A percentile compares a stretch with the other conserved stretches of the same genome.
phyloP scores from a whole-genome alignment of 2,329 filamentous ascomycete genomes.

The Alternaria brassicicola region DNA sequence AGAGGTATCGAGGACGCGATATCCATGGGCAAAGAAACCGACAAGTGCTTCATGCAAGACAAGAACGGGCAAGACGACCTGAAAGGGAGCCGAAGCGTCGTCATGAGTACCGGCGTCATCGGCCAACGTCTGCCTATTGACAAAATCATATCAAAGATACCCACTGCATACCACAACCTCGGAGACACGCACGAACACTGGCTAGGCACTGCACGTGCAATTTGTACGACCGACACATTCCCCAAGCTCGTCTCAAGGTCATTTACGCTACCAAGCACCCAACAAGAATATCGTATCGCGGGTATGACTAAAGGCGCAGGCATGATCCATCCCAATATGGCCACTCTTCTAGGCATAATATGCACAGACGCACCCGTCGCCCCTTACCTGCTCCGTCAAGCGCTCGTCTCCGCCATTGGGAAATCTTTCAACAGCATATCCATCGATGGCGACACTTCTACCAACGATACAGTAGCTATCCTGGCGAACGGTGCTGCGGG shows the following conservation, averaged over 20 bases:
- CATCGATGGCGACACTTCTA: slow-evolving; percentile 95
- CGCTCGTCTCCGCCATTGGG: slow-evolving; percentile 76
- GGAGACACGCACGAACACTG: slow-evolving; percentile 82
- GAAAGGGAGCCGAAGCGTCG: slow-evolving; percentile 70
- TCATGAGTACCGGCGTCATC: slow-evolving; percentile 99
- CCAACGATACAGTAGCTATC: slow-evolving; percentile 93
- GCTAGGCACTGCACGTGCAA: slow-evolving; percentile 84
- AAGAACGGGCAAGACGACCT: slow-evolving; percentile 49
- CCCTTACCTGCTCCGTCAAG: slow-evolving; percentile 67
- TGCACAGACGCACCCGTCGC: slow-evolving; percentile 88
- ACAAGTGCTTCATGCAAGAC: slow-evolving; percentile 62
- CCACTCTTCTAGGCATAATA: slow-evolving; percentile 87
- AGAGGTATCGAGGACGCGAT: slow-evolving; percentile 87
- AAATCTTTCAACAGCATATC: slow-evolving; percentile 96
- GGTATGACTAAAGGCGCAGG: slow-evolving; percentile 98
- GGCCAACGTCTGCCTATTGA: slow-evolving; percentile 90
- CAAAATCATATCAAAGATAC: slow-evolving; percentile 85
- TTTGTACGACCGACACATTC: slow-evolving; percentile 98
- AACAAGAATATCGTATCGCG: slow-evolving; percentile 79
- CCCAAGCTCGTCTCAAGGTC: slow-evolving; percentile 88
- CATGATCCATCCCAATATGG: slow-evolving; percentile 99
- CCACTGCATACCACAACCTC: slow-evolving; percentile 73
- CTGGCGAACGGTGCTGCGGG: slow-evolving; percentile 95
- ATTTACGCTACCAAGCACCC: slow-evolving; percentile 83
- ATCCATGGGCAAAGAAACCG: slow-evolving; percentile 80